Base-by-base conservation (phyloP, 2,329 filamentous ascomycete genomes). In the Chaetoscypha palmicola region DNA sequence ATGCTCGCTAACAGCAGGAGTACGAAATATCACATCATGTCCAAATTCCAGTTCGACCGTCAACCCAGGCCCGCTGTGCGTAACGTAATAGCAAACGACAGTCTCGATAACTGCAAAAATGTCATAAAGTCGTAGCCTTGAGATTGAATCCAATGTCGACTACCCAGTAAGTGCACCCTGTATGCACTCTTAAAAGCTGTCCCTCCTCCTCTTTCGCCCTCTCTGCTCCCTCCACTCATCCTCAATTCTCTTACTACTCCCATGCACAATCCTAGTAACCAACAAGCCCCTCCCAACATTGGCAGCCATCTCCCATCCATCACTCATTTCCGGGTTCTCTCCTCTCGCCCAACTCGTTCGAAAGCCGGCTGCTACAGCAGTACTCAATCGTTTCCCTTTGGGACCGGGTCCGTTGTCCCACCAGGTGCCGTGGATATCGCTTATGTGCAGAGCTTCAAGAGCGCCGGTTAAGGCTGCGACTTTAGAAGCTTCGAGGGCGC, bases 401-500 rank as follows among this genome's bases (percentile, higher is more conserved):
- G 20, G 16, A 5, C 59, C 47, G 64, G 61, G 20, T 7, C 24
- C 24, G 24, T 28, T 28, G 24, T 28, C 24, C 24, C 24, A 28
- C 60, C 63, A 24, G 58, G 68, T 41, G 67, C 68, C 41, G 54
- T 68, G 16, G 65, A 65, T 50, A 51, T 70, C 38, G 55, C 60
- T 7, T 66, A 68, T 49, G 64, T 67, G 1, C 51, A 66, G 37
- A 62, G 67, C 38, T 53, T 71, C 51, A 39, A 68, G 53, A 45
- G 66, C 43, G 35, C 67, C 59, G 1, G 64, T 62, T 4, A 59
- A 48, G 4, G 56, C 49, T 19, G 43, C 47, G 4, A 55, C 52
- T 38, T 59, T 55, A 12, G 55, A 56, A 1, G 50, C 55, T 9
- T 60, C 56, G 1, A 52, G 42, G 7, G 55, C 53, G 17, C 49